phyloP scores from a whole-genome alignment of 768 basidiomycete genomes.

The Suillus fuscotomentosus region DNA sequence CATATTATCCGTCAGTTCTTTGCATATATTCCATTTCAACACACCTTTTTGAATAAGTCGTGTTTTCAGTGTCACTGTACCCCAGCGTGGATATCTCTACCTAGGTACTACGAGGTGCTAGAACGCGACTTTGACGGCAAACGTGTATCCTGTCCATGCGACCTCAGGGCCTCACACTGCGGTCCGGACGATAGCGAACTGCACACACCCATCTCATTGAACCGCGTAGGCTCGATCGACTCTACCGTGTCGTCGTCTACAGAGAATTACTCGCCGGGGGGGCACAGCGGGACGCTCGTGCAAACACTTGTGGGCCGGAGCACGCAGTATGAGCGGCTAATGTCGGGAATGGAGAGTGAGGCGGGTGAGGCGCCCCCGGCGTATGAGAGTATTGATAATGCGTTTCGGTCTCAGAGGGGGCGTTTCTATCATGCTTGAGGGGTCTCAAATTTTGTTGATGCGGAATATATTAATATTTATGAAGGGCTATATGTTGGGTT shows the following conservation, averaged over 20 bases:
- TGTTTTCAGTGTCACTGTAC: slow-evolving; percentile 72
- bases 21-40: not conserved
- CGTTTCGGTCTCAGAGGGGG: not conserved
- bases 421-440: not conserved
- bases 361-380: slow-evolving; percentile 81
- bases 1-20: slow-evolving; percentile 73
- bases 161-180: not conserved
- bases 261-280: slow-evolving; percentile 13
- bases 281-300: slow-evolving; percentile 15
- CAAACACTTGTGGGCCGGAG: slow-evolving; percentile 36
- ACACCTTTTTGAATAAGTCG: not conserved
- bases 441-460: not conserved
- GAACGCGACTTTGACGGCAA: slow-evolving; percentile 10
- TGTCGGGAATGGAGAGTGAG: slow-evolving; percentile 84
- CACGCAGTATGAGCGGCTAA: slow-evolving; percentile 72
- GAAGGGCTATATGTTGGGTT: not conserved
- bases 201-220: slow-evolving; percentile 7
- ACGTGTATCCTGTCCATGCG: slow-evolving; percentile 45
- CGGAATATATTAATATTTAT: not conserved
- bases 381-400: slow-evolving; percentile 26
- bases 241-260: slow-evolving; percentile 36
- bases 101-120: slow-evolving; percentile 58
- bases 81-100: slow-evolving; percentile 76
- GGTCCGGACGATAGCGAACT: not conserved
- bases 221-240: slow-evolving; percentile 26